Evolutionary conservation across 345 rosid genomes (phyloP).

Genomic region (Arabidopsis thaliana): DNA sequence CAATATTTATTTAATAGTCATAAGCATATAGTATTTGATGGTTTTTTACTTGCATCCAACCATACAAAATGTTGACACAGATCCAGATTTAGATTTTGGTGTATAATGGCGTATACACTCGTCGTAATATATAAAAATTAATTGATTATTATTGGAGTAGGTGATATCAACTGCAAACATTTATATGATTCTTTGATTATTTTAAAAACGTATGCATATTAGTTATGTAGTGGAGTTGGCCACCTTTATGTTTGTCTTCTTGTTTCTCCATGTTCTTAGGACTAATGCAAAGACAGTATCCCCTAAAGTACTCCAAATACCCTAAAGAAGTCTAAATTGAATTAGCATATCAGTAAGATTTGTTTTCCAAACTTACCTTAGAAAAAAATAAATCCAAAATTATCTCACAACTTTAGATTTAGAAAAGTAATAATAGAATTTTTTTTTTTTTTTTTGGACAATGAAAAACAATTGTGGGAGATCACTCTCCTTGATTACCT

Average conservation of each 20-base stretch:
- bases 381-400: neutral
- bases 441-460: neutral
- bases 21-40: neutral
- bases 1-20: neutral
- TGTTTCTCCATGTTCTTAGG: constrained; percentile 18
- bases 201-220: constrained; percentile 11
- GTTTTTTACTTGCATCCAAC: constrained; percentile 30
- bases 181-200: constrained; percentile 18
- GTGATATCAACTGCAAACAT: constrained; percentile 32
- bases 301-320: neutral
- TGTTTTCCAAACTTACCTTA: neutral
- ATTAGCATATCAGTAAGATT: neutral
- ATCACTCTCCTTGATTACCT: neutral
- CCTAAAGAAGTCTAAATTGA: neutral
- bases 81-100: constrained; percentile 49
- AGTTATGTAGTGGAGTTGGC: constrained; percentile 38
- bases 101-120: constrained; percentile 25
- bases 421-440: neutral
- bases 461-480: neutral
- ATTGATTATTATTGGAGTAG: constrained; percentile 32
- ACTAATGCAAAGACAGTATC: neutral
- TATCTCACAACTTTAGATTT: neutral
- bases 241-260: constrained; percentile 30
- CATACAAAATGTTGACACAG: constrained; percentile 41
- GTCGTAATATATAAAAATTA: neutral